Percentiles rank a stretch among this genome's conserved stretches.
These are phyloP conservation scores for thale cress (Arabidopsis thaliana) DNA, from an alignment of 345 rosid genomes.

Conservation along the genomic window DNA sequence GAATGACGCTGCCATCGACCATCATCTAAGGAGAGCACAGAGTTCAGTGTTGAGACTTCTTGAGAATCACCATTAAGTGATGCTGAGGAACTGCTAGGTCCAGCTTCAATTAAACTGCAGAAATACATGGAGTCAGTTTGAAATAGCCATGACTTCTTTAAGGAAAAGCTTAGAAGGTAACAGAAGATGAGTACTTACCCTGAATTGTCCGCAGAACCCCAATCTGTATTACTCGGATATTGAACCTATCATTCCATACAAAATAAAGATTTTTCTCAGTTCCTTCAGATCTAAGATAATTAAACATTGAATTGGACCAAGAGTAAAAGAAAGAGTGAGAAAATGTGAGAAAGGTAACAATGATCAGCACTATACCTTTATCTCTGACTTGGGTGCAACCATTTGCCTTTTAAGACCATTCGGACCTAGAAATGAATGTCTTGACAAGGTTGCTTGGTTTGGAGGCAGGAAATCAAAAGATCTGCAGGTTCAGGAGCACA, in stretches of 20 bases:
- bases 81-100: slow-evolving; percentile 49
- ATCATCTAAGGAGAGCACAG: slow-evolving; percentile 92
- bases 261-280: slow-evolving; percentile 28
- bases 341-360: neutral
- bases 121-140: slow-evolving; percentile 41
- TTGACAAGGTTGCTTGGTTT: slow-evolving; percentile 88
- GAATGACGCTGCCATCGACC: slow-evolving; percentile 74
- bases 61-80: slow-evolving; percentile 54
- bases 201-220: slow-evolving; percentile 53
- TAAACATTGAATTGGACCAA: slow-evolving; percentile 2
- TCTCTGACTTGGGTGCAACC: slow-evolving; percentile 76
- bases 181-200: slow-evolving; percentile 48
- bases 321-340: neutral
- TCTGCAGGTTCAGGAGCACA: slow-evolving; percentile 51
- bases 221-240: slow-evolving; percentile 76
- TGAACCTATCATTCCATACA: slow-evolving; percentile 60
- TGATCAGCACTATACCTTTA: slow-evolving; percentile 57
- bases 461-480: slow-evolving; percentile 69
- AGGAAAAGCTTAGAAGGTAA: neutral
- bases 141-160: slow-evolving; percentile 21
- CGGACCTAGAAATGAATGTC: slow-evolving; percentile 93
- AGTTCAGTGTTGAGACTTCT: slow-evolving; percentile 59
- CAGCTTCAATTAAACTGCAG: slow-evolving; percentile 52
- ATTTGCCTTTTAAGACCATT: slow-evolving; percentile 87
- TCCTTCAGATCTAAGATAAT: slow-evolving; percentile 5